A percentile compares a stretch with the other conserved stretches of the same genome.
These are phyloP conservation scores for Metschnikowia lachancei DNA, from an alignment of 805 yeast species.

Conservation along the genomic window DNA sequence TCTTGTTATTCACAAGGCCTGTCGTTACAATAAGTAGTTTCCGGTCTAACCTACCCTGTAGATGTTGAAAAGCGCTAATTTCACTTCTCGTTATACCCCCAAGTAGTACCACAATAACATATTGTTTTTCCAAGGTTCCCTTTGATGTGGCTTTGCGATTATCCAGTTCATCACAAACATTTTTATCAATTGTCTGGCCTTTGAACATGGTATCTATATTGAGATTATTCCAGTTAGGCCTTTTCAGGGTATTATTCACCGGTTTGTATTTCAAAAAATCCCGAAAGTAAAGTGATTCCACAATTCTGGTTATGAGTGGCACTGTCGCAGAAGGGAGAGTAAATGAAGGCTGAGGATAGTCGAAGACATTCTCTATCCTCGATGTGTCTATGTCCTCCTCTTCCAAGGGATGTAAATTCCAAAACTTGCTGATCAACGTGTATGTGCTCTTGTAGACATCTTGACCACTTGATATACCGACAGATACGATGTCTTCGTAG, in stretches of 20 bases:
- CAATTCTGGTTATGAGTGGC: constrained; percentile 68
- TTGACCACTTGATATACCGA: constrained; percentile 34
- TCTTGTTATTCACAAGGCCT: constrained; percentile 40
- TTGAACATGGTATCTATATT: constrained; percentile 39
- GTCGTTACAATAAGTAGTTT: constrained; percentile 43
- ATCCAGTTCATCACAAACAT: constrained; percentile 29
- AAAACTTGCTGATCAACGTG: constrained; percentile 40
- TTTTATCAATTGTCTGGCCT: constrained; percentile 41
- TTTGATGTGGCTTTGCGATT: constrained; percentile 12
- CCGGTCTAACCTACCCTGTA: constrained; percentile 48
- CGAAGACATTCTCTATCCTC: constrained; percentile 15
- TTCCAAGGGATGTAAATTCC: constrained; percentile 48
- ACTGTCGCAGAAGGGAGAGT: constrained; percentile 76
- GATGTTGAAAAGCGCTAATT: constrained; percentile 61
- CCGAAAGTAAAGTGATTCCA: constrained; percentile 65
- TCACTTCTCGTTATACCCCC: constrained; percentile 92
- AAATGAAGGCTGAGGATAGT: constrained; percentile 52
- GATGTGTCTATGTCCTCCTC: constrained; percentile 21
- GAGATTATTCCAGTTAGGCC: constrained; percentile 47
- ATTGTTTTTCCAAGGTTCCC: constrained; percentile 17
- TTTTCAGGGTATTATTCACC: constrained; percentile 30
- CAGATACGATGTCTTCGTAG: constrained; percentile 15
- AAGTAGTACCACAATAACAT: constrained; percentile 52
- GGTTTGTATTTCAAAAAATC: constrained; percentile 46
- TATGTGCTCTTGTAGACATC: constrained; percentile 32